Base-by-base conservation (phyloP, 441 rosid species). In the Gossypium schwendimanii region DNA sequence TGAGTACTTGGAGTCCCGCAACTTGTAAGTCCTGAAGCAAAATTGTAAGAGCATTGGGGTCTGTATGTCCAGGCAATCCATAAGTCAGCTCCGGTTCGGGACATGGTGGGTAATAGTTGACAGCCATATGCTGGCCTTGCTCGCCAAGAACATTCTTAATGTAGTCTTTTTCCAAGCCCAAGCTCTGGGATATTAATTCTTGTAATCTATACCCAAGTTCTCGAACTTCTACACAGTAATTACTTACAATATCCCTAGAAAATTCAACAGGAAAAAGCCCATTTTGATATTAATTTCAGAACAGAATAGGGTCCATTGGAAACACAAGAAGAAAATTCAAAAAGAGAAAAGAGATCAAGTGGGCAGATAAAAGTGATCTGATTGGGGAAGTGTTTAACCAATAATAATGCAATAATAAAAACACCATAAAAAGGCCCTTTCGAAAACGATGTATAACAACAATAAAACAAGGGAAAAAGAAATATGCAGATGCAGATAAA, bases 111-210 rank as follows among this genome's bases (percentile, higher is more conserved):
- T 89, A 89, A 69, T 79, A 89, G 70, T 89, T 89, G 6, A 89
- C 79, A 52, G 93, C 91, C 93, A 89, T 89, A 77, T 87, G 91
- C 72, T 89, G 93, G 7, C 88, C 93, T 78, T 89, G 93, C 36
- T 86, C 91, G 11, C 91, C 91, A 23, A 87, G 73, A 21, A 81
- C 80, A 3, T 84, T 73, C 75, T 75, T 86, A 49, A 84, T 39
- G 75, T 73, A 21, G 69, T 80, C 84, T 61, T 84, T 86, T 54
- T 85, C 88, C 75, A 87, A 74, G 14, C 87, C 88, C 70, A 89
- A 76, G 82, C 93, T 89, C 78, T 89, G 91, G 41, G 91, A 87
- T 60, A 89, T 84, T 9, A 89, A 15, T 45, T 87, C 91, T 72
- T 87, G 82, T 45, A 87, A 21, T 53, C 69, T 81, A 45, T 21